Conservation (phyloP, 768 basidiomycete species). For the Lentinus brumalis region DNA sequence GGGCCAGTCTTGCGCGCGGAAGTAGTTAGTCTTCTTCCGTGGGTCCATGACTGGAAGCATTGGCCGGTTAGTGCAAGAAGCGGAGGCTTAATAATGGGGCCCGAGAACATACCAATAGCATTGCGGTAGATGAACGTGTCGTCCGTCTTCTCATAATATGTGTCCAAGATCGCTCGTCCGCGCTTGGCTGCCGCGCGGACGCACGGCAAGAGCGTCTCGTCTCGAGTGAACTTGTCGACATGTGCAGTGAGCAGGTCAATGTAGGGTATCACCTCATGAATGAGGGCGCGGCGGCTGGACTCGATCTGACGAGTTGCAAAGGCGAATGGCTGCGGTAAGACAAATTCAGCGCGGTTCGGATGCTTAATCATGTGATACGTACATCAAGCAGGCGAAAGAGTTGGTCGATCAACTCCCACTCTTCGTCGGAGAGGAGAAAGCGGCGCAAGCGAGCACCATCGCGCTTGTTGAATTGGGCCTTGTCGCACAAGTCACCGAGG, state of each 20-base stretch:
- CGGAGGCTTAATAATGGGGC: not conserved
- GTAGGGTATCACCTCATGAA: conserved; percentile 29
- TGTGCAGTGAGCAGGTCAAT: conserved; percentile 22
- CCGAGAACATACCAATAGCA: not conserved
- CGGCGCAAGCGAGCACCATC: conserved; percentile 6
- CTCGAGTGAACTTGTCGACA: conserved; percentile 13
- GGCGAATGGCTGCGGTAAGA: not conserved
- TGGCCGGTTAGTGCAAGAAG: not conserved
- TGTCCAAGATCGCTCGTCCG: not conserved
- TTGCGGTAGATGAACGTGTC: not conserved
- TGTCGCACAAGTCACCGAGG: conserved; percentile 19
- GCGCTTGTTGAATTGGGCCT: conserved; percentile 19
- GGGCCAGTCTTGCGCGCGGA: conserved; percentile 20
- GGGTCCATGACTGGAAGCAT: conserved; percentile 26
- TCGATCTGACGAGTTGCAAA: not conserved
- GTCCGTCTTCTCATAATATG: not conserved
- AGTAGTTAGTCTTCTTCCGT: conserved; percentile 23
- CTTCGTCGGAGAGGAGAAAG: conserved; percentile 18
- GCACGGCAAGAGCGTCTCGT: conserved; percentile 1
- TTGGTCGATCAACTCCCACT: conserved; percentile 26
- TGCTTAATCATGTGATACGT: too few species aligned
- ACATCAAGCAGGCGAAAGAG: conserved; percentile 23
- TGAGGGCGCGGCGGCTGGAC: conserved; percentile 10
- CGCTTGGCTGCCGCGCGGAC: conserved; percentile 13
- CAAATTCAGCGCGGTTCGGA: not conserved